phyloP scores from a whole-genome alignment of 2,329 filamentous ascomycete species.

The Fusarium sp. region DNA sequence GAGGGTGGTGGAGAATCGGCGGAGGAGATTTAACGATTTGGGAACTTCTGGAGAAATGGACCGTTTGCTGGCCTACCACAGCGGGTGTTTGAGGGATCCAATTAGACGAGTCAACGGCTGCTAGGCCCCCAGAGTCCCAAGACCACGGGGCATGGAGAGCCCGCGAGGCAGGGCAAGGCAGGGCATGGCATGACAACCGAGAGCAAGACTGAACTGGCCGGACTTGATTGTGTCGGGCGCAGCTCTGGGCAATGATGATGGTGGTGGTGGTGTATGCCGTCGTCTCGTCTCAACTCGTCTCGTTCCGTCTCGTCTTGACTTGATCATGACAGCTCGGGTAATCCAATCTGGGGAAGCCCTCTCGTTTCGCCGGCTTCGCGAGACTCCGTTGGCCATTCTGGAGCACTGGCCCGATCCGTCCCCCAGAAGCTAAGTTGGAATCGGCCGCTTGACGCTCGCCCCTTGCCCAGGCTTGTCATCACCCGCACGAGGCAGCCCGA shows the following conservation, averaged over 20 bases:
- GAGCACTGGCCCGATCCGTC: background rate
- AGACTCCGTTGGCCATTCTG: background rate
- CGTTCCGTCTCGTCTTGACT: background rate
- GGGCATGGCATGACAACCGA: slow-evolving; percentile 31
- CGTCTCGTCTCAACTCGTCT: background rate
- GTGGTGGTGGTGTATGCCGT: background rate
- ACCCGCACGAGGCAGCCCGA: slow-evolving; percentile 24
- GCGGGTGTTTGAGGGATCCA: slow-evolving; percentile 18
- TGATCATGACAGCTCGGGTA: slow-evolving; percentile 19
- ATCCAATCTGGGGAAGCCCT: slow-evolving; percentile 21
- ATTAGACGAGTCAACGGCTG: slow-evolving; percentile 23
- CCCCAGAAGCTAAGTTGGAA: slow-evolving; percentile 5
- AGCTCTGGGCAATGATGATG: slow-evolving; percentile 27
- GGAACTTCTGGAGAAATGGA: slow-evolving; percentile 42
- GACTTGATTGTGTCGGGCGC: slow-evolving; percentile 11
- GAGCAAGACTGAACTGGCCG: slow-evolving; percentile 11
- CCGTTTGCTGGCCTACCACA: slow-evolving; percentile 31
- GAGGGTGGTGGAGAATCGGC: slow-evolving; percentile 43
- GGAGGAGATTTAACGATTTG: slow-evolving; percentile 31
- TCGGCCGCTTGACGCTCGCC: background rate
- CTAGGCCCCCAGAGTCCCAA: slow-evolving; percentile 18
- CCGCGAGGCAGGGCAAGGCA: slow-evolving; percentile 3
- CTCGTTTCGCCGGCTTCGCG: background rate
- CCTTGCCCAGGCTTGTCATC: slow-evolving; percentile 14
- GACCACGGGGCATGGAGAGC: slow-evolving; percentile 9